Base-by-base conservation (phyloP, 1,284 basidiomycete species). In the Cutaneotrichosporon spelunceum region DNA sequence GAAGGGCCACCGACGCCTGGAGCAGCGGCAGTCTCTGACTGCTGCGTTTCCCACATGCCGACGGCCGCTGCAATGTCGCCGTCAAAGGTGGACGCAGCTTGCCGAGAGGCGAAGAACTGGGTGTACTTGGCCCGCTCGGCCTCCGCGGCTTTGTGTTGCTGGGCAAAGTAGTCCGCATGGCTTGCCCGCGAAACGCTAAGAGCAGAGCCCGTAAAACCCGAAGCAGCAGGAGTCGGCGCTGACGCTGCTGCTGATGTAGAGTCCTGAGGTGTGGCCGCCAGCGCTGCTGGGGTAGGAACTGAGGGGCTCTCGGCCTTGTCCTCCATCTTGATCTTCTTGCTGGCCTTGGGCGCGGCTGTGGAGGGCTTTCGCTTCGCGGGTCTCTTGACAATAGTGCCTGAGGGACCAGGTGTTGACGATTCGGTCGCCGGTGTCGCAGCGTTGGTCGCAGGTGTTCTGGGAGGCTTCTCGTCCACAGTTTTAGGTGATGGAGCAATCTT, bases 111-210 rank as follows among this genome's bases (percentile, higher is more conserved):
- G 33, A 66, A 66, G 57, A 66, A 66, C 30, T 54, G 49, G 1
- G 59, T 29, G 21, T 57, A 23, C 29, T 59, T 56, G 4, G 60
- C 61, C 16, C 61, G 59, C 33, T 61, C 64, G 10, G 36, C 54
- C 33, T 58, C 61, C n/a, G 54, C 54, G 4, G 59, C 56, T 42
- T 66, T 66, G n/a, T 57, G 56, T 55, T 66, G 64, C 29, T 61
- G 59, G 11, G 64, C 64, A 44, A 66, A 66, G 61, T 66, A 66
- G 54, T 66, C 64, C 34, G 61, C 61, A 26, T 66, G 64, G 13
- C 57, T 53, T 1, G 64, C 27, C 7, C 64, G 58, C 1, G 64
- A 57, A 8, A 66, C 59, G 29, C 48, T 56, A 23, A 58, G 54
- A 0, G 61, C 61, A 39, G 55, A 59, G 14, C 64, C 64, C 7